Evolutionary conservation across 1,284 basidiomycete species (phyloP).

Genomic region (Heterobasidion irregulare): DNA sequence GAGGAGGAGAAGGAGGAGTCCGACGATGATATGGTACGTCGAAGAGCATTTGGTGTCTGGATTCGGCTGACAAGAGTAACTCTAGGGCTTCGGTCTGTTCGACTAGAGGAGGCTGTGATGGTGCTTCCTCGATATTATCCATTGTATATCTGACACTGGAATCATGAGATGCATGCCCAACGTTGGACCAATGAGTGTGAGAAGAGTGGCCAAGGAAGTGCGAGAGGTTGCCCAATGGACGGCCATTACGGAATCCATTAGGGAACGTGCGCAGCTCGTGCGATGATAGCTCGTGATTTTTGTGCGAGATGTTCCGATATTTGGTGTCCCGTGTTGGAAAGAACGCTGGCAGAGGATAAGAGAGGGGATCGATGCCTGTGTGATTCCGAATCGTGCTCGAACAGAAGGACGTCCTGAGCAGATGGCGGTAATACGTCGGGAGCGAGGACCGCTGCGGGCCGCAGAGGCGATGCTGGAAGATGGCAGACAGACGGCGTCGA

Average conservation of each 20-base stretch:
- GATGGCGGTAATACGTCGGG: neutral
- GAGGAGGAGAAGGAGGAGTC: constrained; percentile 77
- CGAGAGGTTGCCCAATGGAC: too few species aligned
- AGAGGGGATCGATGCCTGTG: neutral
- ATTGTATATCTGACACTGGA: too few species aligned
- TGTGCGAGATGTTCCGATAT: too few species aligned
- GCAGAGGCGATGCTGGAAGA: too few species aligned
- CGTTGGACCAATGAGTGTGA: too few species aligned
- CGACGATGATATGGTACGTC: constrained; percentile 69
- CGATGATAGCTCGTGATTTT: too few species aligned
- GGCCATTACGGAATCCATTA: too few species aligned
- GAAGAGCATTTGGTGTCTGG: constrained; percentile 4
- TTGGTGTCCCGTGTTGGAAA: neutral
- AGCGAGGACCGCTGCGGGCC: neutral
- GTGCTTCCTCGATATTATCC: too few species aligned
- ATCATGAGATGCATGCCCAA: too few species aligned
- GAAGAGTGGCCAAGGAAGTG: too few species aligned
- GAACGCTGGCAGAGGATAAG: neutral
- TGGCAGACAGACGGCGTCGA: too few species aligned
- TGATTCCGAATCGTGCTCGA: neutral
- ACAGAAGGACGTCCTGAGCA: neutral
- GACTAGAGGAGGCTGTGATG: constrained; percentile 42
- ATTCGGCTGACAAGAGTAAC: constrained; percentile 1
- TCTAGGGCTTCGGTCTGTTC: constrained; percentile 80
- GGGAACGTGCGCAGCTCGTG: too few species aligned